Evolutionary conservation across 2,329 filamentous ascomycete genomes (phyloP), one percentile per base, ranked within the genome.

Genomic region (Fusarium anguioides): DNA sequence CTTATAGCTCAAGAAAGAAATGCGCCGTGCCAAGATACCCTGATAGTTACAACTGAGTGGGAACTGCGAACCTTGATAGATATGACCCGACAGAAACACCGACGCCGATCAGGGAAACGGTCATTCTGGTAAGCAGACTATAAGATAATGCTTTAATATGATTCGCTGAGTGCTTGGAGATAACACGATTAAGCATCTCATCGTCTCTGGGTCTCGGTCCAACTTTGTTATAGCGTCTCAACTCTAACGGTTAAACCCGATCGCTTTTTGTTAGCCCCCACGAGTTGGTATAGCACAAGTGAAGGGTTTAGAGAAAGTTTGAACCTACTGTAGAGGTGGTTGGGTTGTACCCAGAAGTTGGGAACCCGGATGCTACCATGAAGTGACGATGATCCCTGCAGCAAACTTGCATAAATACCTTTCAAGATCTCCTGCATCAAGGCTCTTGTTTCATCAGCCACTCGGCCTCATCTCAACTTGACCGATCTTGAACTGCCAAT

Each of bases 21-120:
- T 49, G 15, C 5, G 31, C 33, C 10, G 18, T 61, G 61, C 50
- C 50, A 59, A 65, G 59, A 51, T 53, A 73, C 71, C 71, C 49
- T 73, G 71, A 73, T 73, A 69, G 71, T 33, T 60, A 51, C 46
- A 39, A 48, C 47, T 12, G 33, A 37, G 64, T 65, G 64, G 70
- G 41, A 66, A 55, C 52, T 57, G 60, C 50, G 71, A 72, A 73
- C 71, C 71, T 54, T 57, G 71, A 73, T 73, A 64, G 71, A 51
- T 55, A 53, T 42, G 18, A n/a, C 39, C 44, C 26, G 58, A 41
- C 53, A 57, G 27, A 23, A 49, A 4, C 41, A 49, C 48, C 48
- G 31, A 49, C 44, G 37, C 42, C 33, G 42, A 46, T n/a, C 17
- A 40, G 31, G 14, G 27, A 27, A 50, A 36, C n/a, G 26, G 27